Evolutionary conservation across 1,284 basidiomycete genomes (phyloP).

Genomic region (Athelia sp.): DNA sequence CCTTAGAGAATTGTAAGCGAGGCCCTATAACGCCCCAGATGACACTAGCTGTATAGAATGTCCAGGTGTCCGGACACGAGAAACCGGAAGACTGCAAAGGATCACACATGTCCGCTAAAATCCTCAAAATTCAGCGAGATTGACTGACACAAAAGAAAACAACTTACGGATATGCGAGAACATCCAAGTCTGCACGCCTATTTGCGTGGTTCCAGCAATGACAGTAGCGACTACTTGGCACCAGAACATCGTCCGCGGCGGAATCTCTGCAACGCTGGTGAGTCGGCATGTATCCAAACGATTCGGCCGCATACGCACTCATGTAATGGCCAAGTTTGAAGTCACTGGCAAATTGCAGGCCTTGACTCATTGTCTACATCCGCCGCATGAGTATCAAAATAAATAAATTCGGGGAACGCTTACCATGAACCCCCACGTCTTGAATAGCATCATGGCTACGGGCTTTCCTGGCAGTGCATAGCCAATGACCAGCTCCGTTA

Average conservation of each 20-base stretch:
- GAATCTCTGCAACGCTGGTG: constrained; percentile 23
- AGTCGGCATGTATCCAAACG: no score
- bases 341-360: constrained; percentile 37
- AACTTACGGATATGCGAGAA: constrained; percentile 27
- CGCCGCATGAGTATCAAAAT: constrained; percentile 10
- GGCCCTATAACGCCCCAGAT: constrained; percentile 31
- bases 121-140: not conserved
- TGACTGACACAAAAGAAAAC: not conserved
- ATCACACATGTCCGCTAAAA: constrained; percentile 23
- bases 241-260: constrained; percentile 40
- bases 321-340: constrained; percentile 47
- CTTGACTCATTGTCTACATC: constrained; percentile 28
- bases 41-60: constrained; percentile 21
- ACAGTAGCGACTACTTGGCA: constrained; percentile 38
- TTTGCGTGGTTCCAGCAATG: constrained; percentile 33
- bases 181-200: constrained; percentile 41
- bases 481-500: constrained; percentile 45
- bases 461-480: constrained; percentile 35
- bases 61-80: constrained; percentile 22
- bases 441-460: constrained; percentile 37
- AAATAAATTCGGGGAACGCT: constrained; percentile 10
- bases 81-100: constrained; percentile 15
- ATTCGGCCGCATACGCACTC: constrained; percentile 15
- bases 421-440: constrained; percentile 33
- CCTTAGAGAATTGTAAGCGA: constrained; percentile 27